Evolutionary conservation across 129 eudicot species (phyloP).

Genomic region (carrot (Daucus carota)): DNA sequence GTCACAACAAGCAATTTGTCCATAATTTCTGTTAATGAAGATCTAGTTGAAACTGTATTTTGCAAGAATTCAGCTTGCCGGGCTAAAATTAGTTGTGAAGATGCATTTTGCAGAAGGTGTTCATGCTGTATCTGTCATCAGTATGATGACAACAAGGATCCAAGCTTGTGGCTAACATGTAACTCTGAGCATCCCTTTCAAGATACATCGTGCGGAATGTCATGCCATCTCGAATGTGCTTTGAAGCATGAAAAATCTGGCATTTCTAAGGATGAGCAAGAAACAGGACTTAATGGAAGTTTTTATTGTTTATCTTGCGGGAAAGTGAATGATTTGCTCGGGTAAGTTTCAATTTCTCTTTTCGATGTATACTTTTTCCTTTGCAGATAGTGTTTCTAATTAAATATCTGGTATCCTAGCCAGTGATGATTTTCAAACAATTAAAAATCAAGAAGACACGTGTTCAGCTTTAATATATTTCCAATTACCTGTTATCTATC

Average conservation of each 20-base stretch:
- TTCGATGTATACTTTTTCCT: not conserved
- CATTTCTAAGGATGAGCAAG: constrained; percentile 40
- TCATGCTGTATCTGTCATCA: constrained; percentile 72
- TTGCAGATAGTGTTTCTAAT: not conserved
- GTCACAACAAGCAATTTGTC: constrained; percentile 21
- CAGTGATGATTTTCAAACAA: not conserved
- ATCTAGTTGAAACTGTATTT: constrained; percentile 19
- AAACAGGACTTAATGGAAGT: constrained; percentile 58
- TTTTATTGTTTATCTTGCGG: constrained; percentile 78
- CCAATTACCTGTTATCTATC: not conserved
- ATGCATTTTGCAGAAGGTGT: constrained; percentile 77
- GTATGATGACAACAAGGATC: constrained; percentile 90
- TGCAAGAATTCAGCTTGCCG: constrained; percentile 89
- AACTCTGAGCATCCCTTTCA: constrained; percentile 72
- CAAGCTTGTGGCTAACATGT: constrained; percentile 80
- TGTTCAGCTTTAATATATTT: not conserved
- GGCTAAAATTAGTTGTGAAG: constrained; percentile 48
- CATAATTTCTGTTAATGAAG: constrained; percentile 15
- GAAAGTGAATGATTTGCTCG: constrained; percentile 73
- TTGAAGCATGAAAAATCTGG: constrained; percentile 54
- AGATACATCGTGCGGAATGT: constrained; percentile 61
- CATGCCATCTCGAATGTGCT: constrained; percentile 84
- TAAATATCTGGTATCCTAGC: not conserved
- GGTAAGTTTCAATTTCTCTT: constrained; percentile 32
- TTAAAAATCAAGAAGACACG: not conserved